Evolutionary conservation across 805 yeast genomes (phyloP), one percentile per base, ranked within the genome.

Genomic region (Candida hungchunana): DNA sequence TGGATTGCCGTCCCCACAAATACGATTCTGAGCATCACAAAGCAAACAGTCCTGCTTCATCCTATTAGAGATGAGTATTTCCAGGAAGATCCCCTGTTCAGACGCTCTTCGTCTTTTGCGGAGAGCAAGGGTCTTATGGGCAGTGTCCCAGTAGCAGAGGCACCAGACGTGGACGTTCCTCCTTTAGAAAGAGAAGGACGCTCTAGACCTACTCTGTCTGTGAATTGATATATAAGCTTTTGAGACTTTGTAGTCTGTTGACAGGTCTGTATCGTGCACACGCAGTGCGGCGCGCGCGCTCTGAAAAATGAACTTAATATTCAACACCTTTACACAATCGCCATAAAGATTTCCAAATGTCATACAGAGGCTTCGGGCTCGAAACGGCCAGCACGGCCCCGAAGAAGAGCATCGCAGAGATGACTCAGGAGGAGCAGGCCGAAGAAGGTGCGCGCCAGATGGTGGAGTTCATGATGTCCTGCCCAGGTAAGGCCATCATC

Each of bases 1-100:
- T 93, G 98, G 98, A 84, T 90, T 34, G 81, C 96, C 4, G 94
- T 93, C 1, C 97, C 97, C 2, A 83, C 97, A 1, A 93, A 93
- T 57, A 83, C 97, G 4, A 66, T 82, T 1, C 59, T 93, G 12
- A 84, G 96, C 0, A 78, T 93, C 40, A 79, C 77, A 45, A 79
- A 77, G 37, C 95, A 89, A 57, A 86, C 95, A 1, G 93, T 93
- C 4, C 65, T 93, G 31, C 64, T 93, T 63, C 95, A 89, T 56
- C 98, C 98, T 2, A 84, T 93, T 27, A 65, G 71, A 31, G 97
- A 93, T 57, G 96, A 93, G 59, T 89, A 79, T 63, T 89, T 79
- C 60, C 86, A 83, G 51, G 71, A 70, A 24, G 82, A 82, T 39
- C 85, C 87, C 36, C 59, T 77, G 8, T 68, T 70, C 44, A 66